Conservation (phyloP, 352 stramenopile species). For the Globisporangium viniferum region DNA sequence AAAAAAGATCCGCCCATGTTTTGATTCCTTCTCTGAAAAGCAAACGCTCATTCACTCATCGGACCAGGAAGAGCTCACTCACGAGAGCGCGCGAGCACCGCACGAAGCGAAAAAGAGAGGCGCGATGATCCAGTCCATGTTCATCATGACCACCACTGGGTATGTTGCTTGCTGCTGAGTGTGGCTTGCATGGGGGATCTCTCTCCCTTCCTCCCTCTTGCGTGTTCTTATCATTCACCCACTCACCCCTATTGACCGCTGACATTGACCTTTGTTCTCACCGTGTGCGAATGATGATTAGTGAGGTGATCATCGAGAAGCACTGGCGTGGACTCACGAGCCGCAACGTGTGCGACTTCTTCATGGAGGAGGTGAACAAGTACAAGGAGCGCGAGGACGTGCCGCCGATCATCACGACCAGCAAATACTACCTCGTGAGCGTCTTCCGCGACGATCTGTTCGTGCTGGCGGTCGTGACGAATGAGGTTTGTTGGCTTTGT, state of each 20-base stretch:
- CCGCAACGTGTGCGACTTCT: constrained; percentile 96
- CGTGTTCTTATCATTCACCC: background rate
- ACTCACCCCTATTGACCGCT: background rate
- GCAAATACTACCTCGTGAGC: constrained; percentile 90
- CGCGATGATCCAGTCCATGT: constrained; percentile 96
- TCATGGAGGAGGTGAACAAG: constrained; percentile 97
- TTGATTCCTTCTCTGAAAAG: background rate
- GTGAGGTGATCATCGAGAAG: constrained; percentile 98
- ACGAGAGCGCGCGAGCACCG: background rate
- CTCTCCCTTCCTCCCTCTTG: background rate
- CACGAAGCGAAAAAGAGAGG: background rate
- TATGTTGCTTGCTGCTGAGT: background rate
- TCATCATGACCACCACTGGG: constrained; percentile 93
- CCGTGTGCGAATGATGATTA: constrained; percentile 18
- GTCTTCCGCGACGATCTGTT: constrained; percentile 95
- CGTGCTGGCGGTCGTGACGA: constrained; percentile 92
- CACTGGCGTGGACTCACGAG: constrained; percentile 96
- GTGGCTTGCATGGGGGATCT: background rate
- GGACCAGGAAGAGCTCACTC: background rate
- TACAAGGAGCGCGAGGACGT: constrained; percentile 86
- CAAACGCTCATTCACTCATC: background rate
- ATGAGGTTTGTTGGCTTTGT: constrained; percentile 70
- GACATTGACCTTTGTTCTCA: constrained; percentile 6
- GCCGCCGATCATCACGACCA: constrained; percentile 83
- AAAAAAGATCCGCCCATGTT: background rate